Evolutionary conservation across 2,329 filamentous ascomycete genomes (phyloP).

Genomic region (Neonectria punicea): DNA sequence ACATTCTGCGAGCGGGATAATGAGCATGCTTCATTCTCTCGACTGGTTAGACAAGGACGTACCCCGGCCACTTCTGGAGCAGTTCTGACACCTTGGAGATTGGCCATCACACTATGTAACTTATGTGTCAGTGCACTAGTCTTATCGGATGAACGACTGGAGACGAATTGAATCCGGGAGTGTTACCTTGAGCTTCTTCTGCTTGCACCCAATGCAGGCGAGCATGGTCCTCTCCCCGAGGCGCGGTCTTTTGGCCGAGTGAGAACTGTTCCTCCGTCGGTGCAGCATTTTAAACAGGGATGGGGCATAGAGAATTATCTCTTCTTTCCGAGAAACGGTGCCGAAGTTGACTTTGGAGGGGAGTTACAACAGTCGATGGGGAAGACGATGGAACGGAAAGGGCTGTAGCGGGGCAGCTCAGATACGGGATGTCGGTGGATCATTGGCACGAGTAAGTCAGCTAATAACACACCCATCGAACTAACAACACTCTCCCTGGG

Average conservation of each 20-base stretch:
- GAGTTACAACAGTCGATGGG: not conserved
- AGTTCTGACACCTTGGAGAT: constrained; percentile 27
- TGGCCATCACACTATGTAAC: constrained; percentile 24
- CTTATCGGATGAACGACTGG: not conserved
- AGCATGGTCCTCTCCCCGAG: constrained; percentile 29
- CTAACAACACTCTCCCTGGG: no score
- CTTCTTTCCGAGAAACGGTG: not conserved
- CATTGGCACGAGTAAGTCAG: not conserved
- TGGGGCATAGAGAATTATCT: not conserved
- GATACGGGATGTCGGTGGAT: no score
- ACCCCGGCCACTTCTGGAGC: constrained; percentile 23
- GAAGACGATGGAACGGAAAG: not conserved
- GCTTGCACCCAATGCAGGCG: constrained; percentile 30
- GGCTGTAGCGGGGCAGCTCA: not conserved
- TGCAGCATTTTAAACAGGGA: not conserved
- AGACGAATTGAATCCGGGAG: not conserved
- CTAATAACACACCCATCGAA: not conserved
- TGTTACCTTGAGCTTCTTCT: constrained; percentile 31
- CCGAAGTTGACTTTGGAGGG: not conserved
- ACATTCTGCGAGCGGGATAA: constrained; percentile 17
- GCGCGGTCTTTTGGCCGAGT: constrained; percentile 24
- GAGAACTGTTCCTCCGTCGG: constrained; percentile 16
- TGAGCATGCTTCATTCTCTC: not conserved
- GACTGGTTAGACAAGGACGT: not conserved
- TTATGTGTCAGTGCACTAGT: not conserved